A percentile compares a stretch with the other conserved stretches of the same genome.
Conservation (phyloP, 345 rosid genomes). For the Syzygium aromaticum region DNA sequence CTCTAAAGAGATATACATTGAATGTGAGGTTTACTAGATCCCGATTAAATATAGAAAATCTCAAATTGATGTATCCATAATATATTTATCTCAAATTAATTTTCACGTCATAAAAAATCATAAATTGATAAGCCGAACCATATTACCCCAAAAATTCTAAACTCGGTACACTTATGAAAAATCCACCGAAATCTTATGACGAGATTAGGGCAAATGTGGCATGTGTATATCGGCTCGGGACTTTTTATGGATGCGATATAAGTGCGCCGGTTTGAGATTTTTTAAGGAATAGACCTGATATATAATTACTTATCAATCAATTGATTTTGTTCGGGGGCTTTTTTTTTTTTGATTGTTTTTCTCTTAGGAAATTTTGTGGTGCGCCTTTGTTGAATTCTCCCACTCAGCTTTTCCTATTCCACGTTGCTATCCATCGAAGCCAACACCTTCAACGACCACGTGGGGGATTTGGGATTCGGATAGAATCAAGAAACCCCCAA, state of each 20-base stretch:
- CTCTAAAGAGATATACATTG: no score
- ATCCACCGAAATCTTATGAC: fast-evolving
- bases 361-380: neutral
- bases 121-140: no score
- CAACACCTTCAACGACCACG: neutral
- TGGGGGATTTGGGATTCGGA: neutral
- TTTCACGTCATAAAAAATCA: no score
- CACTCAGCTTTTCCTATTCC: neutral
- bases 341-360: neutral
- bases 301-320: neutral
- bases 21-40: no score
- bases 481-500: neutral
- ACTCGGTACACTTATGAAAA: fast-evolving
- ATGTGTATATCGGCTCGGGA: fast-evolving
- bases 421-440: neutral
- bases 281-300: neutral
- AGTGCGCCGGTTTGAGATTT: neutral
- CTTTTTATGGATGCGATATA: neutral
- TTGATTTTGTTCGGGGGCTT: neutral
- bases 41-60: no score
- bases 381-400: neutral
- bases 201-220: neutral
- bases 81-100: no score
- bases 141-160: no score
- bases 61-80: no score